Evolutionary conservation across 495 filamentous ascomycete genomes (phyloP), one percentile per base, ranked within the genome.

Genomic region (Halenospora varia): DNA sequence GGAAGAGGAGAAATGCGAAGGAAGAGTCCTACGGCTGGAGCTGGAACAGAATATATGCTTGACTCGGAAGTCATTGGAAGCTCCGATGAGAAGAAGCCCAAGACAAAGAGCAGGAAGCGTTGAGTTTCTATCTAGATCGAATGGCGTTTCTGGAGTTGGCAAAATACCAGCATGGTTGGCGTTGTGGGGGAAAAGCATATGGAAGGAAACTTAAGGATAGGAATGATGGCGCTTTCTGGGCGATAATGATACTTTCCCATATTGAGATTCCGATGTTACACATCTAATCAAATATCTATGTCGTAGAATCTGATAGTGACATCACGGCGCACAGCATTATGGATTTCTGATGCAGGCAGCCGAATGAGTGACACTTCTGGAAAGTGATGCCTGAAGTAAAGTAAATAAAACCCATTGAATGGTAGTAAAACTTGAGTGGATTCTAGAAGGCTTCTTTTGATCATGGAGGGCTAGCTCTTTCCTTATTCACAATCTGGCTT

Each of bases 1-100:
- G 88, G 88, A 0, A 84, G 90, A 0, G 92, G 92, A 0, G 93
- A 90, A 29, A 87, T 92, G 77, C 76, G 92, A 41, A 75, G 89
- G 18, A 87, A 89, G 60, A 91, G 85, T 60, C 84, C 86, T 2
- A 63, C 55, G 2, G 53, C 40, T 3, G 50, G 46, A 35, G 35
- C 20, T 17, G 18, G 10, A 35, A 47, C 59, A 19, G 53, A 62
- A 24, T 54, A 57, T 35, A 46, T 52, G 53, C 42, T 61, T 26
- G 55, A 63, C 25, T 18, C 26, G n/a, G 61, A 57, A 4, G 35
- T 40, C 23, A 26, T 50, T n/a, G 64, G 44, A 3, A 60, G 52
- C 52, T 47, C 17, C 10, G 56, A 59, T 51, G 59, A 59, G 20
- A 61, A 58, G 51, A 61, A 59, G 54, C 10, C 56, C 18, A 52